Conservation (phyloP, 2,329 filamentous ascomycete genomes). For the Penicillium aurantiogriseum region DNA sequence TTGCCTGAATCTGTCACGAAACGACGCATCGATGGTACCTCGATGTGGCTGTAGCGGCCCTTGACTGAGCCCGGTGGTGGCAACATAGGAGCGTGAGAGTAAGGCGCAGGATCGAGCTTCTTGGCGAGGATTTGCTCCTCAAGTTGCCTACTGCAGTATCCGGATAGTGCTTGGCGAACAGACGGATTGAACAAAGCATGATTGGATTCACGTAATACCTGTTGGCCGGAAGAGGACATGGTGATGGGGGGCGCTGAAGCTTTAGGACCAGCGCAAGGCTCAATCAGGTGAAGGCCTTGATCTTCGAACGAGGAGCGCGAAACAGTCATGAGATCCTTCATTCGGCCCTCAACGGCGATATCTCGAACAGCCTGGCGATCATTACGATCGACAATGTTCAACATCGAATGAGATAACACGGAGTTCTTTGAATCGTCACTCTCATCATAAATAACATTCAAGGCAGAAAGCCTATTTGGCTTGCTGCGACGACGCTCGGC, state of each 20-base stretch:
- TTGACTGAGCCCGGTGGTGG: constrained; percentile 78
- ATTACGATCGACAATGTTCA: constrained; percentile 73
- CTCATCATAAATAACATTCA: constrained; percentile 69
- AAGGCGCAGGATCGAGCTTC: constrained; percentile 60
- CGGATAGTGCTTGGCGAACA: constrained; percentile 74
- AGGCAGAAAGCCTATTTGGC: constrained; percentile 59
- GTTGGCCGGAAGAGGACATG: constrained; percentile 70
- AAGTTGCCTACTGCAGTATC: constrained; percentile 56
- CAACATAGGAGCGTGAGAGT: constrained; percentile 66
- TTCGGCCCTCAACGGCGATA: constrained; percentile 67
- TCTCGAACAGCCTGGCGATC: constrained; percentile 67
- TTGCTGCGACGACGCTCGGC: constrained; percentile 58
- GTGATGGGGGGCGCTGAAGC: constrained; percentile 85
- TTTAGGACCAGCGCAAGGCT: constrained; percentile 74
- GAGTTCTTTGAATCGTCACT: constrained; percentile 57
- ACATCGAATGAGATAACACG: constrained; percentile 71
- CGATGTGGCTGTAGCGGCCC: constrained; percentile 82
- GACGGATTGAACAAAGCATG: constrained; percentile 73
- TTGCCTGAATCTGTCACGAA: constrained; percentile 98
- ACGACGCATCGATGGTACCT: constrained; percentile 91
- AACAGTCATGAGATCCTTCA: constrained; percentile 77
- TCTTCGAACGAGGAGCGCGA: constrained; percentile 63
- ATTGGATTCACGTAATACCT: constrained; percentile 61
- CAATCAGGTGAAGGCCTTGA: constrained; percentile 72
- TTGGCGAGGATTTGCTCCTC: constrained; percentile 73